These are phyloP conservation scores for Colletotrichum higginsianum DNA, from an alignment of 2,329 filamentous ascomycete genomes.

Conservation along the genomic window DNA sequence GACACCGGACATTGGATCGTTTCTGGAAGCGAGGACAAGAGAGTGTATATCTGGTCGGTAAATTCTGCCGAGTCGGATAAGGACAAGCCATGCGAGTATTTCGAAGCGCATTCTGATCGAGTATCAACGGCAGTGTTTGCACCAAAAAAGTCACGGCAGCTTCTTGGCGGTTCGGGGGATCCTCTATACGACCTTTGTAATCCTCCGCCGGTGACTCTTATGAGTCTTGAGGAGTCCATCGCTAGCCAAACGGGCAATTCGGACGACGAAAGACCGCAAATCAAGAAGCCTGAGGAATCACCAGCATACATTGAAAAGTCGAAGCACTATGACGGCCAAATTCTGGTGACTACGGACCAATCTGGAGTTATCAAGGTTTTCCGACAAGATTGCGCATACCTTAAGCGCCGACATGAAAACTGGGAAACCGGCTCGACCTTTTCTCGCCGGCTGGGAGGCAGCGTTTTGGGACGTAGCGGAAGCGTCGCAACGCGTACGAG, in stretches of 20 bases:
- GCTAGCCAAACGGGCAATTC: conserved; percentile 59
- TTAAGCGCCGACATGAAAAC: conserved; percentile 81
- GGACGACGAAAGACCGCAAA: conserved; percentile 50
- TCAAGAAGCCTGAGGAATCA: conserved; percentile 73
- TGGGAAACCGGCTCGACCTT: conserved; percentile 86
- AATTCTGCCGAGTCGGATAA: conserved; percentile 72
- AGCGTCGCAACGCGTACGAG: conserved; percentile 71
- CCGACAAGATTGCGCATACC: conserved; percentile 90
- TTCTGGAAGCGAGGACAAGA: conserved; percentile 92
- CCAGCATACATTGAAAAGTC: conserved; percentile 84
- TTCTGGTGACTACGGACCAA: conserved; percentile 92
- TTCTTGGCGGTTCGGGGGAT: conserved; percentile 86
- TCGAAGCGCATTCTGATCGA: conserved; percentile 90
- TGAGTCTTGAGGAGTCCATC: conserved; percentile 77
- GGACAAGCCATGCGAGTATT: conserved; percentile 90
- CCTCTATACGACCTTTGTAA: conserved; percentile 98
- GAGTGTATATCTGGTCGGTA: conserved; percentile 92
- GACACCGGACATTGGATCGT: conserved; percentile 90
- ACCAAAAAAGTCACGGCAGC: conserved; percentile 81
- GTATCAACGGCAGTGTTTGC: conserved; percentile 93
- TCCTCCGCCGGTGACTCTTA: conserved; percentile 87
- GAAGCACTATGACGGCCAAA: conserved; percentile 85
- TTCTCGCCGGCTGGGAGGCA: conserved; percentile 74
- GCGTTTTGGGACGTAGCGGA: conserved; percentile 70
- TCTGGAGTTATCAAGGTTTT: conserved; percentile 94